These are phyloP conservation scores for Flaveria trinervia DNA, from an alignment of 129 eudicot genomes.

Conservation along the genomic window DNA sequence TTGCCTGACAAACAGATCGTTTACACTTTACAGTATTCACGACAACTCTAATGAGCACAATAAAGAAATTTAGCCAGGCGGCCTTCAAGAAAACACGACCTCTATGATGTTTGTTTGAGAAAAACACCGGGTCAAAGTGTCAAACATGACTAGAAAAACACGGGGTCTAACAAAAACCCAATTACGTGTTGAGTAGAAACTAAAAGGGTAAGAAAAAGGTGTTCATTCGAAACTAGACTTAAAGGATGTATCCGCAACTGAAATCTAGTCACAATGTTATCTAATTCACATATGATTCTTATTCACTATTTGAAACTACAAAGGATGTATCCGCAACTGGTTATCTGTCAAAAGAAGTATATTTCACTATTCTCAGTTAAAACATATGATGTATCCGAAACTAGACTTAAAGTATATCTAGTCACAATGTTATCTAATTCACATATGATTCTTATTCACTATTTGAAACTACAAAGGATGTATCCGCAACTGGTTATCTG, in stretches of 20 bases:
- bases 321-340: conserved; percentile 16
- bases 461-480: conserved; percentile 6
- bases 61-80: neutral
- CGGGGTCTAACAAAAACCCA: neutral
- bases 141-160: too few species aligned
- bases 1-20: neutral
- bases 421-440: conserved; percentile 18
- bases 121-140: too few species aligned
- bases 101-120: neutral
- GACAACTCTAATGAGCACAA: neutral
- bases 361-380: conserved; percentile 1
- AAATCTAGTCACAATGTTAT: conserved; percentile 7
- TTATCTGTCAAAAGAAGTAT: neutral
- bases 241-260: too few species aligned
- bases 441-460: conserved; percentile 23
- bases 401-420: too few species aligned
- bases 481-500: neutral
- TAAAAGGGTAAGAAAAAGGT: neutral
- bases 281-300: conserved; percentile 24
- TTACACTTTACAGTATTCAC: neutral
- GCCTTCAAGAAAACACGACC: neutral
- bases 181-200: neutral
- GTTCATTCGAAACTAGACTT: neutral
- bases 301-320: conserved; percentile 10
- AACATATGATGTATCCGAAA: too few species aligned